A percentile compares a stretch with the other conserved stretches of the same genome.
These are phyloP conservation scores for Carpinus fangiana DNA, from an alignment of 306 rosid genomes.

Conservation along the genomic window DNA sequence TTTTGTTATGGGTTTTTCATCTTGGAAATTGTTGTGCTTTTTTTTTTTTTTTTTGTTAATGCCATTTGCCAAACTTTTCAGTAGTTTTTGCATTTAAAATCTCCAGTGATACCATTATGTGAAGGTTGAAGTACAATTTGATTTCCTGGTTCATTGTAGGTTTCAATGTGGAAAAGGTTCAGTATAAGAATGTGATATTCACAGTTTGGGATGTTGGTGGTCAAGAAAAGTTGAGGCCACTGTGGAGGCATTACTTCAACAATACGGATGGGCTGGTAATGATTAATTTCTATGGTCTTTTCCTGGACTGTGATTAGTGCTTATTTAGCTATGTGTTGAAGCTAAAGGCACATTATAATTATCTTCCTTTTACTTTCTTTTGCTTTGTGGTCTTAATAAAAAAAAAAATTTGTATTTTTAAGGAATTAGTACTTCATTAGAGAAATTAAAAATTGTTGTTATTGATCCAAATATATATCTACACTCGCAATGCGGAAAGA, in stretches of 20 bases:
- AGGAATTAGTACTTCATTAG: not conserved
- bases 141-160: conserved; percentile 46
- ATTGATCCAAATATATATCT: not conserved
- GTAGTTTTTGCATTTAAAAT: not conserved
- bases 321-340: not conserved
- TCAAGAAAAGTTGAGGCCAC: conserved; percentile 92
- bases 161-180: conserved; percentile 97
- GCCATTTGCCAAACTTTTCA: not conserved
- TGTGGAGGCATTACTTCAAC: conserved; percentile 96
- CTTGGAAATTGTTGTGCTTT: not conserved
- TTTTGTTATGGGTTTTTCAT: not conserved
- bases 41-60: not conserved
- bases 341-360: not conserved
- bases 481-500: not conserved
- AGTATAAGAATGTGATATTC: conserved; percentile 93
- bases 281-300: conserved; percentile 20
- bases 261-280: conserved; percentile 91
- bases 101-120: not conserved
- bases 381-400: not conserved
- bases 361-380: not conserved
- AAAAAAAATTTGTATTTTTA: not conserved
- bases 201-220: conserved; percentile 99
- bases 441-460: not conserved
- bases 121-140: not conserved
- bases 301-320: not conserved